Evolutionary conservation across 2,329 filamentous ascomycete species (phyloP).

Genomic region (Trichoderma asperellum): DNA sequence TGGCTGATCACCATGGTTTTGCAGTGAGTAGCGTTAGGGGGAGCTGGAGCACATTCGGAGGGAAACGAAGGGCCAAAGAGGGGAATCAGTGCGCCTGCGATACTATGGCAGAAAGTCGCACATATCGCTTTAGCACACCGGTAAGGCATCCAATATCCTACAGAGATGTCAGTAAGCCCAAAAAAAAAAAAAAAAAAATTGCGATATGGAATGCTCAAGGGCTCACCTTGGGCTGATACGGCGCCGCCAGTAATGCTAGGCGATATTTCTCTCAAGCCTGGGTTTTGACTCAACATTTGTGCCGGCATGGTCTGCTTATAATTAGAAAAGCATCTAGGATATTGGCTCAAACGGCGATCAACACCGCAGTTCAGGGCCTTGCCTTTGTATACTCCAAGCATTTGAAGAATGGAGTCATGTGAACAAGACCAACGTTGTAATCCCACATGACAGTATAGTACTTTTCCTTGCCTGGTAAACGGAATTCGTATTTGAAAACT

Average conservation of each 20-base stretch:
- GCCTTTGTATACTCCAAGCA: conserved; percentile 87
- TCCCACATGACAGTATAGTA: conserved; percentile 91
- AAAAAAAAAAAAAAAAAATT: too few relatives aligned
- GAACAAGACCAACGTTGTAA: conserved; percentile 90
- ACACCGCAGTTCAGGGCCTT: conserved; percentile 33
- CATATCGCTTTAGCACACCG: conserved; percentile 84
- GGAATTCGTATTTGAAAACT: conserved; percentile 88
- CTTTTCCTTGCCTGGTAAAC: conserved; percentile 65
- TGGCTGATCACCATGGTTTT: conserved; percentile 68
- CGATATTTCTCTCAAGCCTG: conserved; percentile 83
- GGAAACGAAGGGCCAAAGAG: conserved; percentile 87
- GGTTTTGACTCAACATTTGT: conserved; percentile 78
- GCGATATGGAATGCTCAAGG: neutral
- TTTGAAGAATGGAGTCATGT: conserved; percentile 95
- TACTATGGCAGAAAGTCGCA: conserved; percentile 83
- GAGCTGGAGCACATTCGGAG: conserved; percentile 65
- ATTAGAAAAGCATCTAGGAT: neutral
- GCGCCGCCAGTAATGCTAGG: conserved; percentile 95
- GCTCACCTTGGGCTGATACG: conserved; percentile 81
- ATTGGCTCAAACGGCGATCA: neutral
- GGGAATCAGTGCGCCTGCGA: conserved; percentile 84
- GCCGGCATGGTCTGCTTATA: conserved; percentile 76
- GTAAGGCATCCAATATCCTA: conserved; percentile 97
- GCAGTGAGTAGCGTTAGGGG: conserved; percentile 65
- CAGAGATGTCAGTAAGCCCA: conserved; percentile 25